These are phyloP conservation scores for Apodospora peruviana DNA, from an alignment of 495 filamentous ascomycete species.

Conservation along the genomic window DNA sequence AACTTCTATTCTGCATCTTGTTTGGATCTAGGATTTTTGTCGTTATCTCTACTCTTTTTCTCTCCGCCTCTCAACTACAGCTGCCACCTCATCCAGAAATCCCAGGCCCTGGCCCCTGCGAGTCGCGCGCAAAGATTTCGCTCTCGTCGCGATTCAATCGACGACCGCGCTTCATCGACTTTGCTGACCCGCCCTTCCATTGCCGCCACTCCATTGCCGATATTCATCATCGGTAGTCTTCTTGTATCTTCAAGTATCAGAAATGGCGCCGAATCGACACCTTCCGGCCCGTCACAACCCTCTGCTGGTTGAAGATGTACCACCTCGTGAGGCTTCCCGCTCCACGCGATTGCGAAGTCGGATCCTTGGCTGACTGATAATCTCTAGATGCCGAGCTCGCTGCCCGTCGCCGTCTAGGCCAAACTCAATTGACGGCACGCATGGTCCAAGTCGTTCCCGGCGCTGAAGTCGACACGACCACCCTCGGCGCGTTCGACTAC, in stretches of 20 bases:
- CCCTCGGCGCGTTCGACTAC: slow-evolving; percentile 85
- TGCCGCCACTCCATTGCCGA: neutral
- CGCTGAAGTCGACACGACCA: slow-evolving; percentile 63
- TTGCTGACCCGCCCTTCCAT: neutral
- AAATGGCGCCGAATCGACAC: slow-evolving; percentile 54
- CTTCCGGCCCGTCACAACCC: slow-evolving; percentile 73
- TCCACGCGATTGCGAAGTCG: neutral
- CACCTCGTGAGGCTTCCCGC: slow-evolving; percentile 48
- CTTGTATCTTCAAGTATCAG: neutral
- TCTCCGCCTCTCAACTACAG: neutral
- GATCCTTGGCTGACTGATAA: slow-evolving; percentile 26
- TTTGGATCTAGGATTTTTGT: too few relatives aligned
- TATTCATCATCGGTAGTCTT: neutral
- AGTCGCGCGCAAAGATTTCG: slow-evolving; percentile 29
- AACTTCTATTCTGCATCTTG: too few relatives aligned
- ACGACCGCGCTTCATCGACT: slow-evolving; percentile 1
- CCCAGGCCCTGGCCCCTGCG: slow-evolving; percentile 5
- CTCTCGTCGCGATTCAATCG: slow-evolving; percentile 14
- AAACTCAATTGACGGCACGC: slow-evolving; percentile 84
- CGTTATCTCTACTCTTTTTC: neutral
- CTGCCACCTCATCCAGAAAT: neutral
- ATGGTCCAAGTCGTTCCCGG: slow-evolving; percentile 56
- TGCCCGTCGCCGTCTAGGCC: slow-evolving; percentile 77
- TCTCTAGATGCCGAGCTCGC: slow-evolving; percentile 73
- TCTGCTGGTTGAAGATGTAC: slow-evolving; percentile 65